Evolutionary conservation across 768 basidiomycete species (phyloP).

Genomic region (Mycena olivaceomarginata): DNA sequence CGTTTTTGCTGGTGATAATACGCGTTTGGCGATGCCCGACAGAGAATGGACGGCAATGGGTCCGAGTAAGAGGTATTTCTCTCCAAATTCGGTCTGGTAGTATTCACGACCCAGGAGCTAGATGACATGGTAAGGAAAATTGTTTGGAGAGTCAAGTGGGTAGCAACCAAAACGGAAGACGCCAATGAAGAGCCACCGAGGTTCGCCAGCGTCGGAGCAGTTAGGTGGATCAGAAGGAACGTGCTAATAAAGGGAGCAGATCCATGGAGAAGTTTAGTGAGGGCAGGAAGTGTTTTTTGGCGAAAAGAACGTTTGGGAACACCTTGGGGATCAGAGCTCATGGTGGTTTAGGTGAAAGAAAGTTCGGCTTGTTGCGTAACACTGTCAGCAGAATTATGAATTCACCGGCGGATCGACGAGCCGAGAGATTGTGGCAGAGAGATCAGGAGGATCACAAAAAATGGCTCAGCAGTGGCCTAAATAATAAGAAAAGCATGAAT

Average conservation of each 20-base stretch:
- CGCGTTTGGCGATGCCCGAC: constrained; percentile 75
- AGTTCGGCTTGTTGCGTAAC: no score
- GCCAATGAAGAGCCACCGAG: constrained; percentile 81
- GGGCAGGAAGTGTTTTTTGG: constrained; percentile 37
- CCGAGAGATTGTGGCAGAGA: no score
- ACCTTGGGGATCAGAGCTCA: constrained; percentile 12
- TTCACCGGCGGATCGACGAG: no score
- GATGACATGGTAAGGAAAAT: background rate
- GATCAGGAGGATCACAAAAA: no score
- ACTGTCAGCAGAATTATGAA: no score
- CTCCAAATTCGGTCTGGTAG: constrained; percentile 84
- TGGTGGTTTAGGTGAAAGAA: constrained; percentile 4
- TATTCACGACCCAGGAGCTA: constrained; percentile 91
- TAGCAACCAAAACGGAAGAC: constrained; percentile 78
- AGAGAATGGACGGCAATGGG: constrained; percentile 82
- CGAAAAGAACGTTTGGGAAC: constrained; percentile 18
- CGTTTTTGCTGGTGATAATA: constrained; percentile 63
- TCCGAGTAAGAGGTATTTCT: constrained; percentile 79
- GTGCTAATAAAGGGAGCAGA: constrained; percentile 86
- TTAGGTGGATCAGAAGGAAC: constrained; percentile 87
- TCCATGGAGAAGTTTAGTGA: constrained; percentile 79
- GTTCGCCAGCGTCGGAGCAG: constrained; percentile 83
- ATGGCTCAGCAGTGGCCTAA: no score
- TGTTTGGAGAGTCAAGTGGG: background rate
- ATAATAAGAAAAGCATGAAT: no score